Evolutionary conservation across 1,139 yeast genomes (phyloP), one percentile per base, ranked within the genome.

Genomic region (Taiozyma onychis): DNA sequence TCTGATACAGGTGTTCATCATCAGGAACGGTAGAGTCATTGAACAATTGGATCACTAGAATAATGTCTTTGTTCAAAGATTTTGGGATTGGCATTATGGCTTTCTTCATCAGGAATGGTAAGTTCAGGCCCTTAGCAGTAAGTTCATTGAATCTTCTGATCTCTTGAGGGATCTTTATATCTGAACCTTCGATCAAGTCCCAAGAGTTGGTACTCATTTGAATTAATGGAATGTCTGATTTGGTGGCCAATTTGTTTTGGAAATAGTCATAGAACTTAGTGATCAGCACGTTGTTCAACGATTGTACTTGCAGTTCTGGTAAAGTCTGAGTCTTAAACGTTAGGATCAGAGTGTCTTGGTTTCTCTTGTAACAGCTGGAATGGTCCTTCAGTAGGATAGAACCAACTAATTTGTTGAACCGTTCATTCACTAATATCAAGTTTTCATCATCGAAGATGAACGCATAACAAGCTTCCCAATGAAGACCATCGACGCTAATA

Each of bases 181-280:
- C 32, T 2, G 53, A 46, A 32, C 59, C 53, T 13, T 61, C 59
- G 39, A 72, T 55, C 21, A 73, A 54, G 13, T 61, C 61, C 83
- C 85, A 78, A 0, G 75, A 76, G 53, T 76, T 81, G 1, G 77
- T 69, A 1, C 86, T 76, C 53, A 80, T 64, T 58, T 78, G 81
- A 44, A 67, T 68, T 28, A 77, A 56, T 9, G 78, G 74, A 2
- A 76, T 64, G 1, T 55, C 55, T 16, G 41, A 18, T 10, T 16
- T 35, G 47, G 43, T 58, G 3, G 50, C n/a, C 60, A 52, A 39
- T 37, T 55, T 49, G 32, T 47, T 48, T 1, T 56, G 48, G 41
- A 59, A 64, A 58, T 51, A 59, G 47, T 66, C 62, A 50, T 70
- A 60, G 78, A 83, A 78, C 59, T 77, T 77, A 21, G 67, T 60